Evolutionary conservation across 164 flowering plant genomes (phyloP).

Genomic region (Berberis thunbergii): DNA sequence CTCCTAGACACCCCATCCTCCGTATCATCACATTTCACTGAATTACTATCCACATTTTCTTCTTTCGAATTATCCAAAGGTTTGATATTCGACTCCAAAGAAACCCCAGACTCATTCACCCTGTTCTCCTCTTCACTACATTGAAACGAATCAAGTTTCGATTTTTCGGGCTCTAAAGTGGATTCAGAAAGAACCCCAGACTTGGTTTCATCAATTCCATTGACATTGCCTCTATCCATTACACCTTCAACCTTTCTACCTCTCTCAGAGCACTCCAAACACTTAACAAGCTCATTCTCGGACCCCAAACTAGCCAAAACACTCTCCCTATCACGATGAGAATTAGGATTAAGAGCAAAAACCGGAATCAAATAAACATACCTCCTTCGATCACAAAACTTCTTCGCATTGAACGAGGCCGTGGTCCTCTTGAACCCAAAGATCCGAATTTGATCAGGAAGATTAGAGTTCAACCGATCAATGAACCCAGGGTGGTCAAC

Average conservation of each 20-base stretch:
- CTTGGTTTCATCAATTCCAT: slow-evolving; percentile 7
- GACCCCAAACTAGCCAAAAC: slow-evolving; percentile 80
- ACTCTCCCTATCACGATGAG: slow-evolving; percentile 81
- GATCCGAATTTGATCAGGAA: slow-evolving; percentile 58
- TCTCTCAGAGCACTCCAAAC: slow-evolving; percentile 78
- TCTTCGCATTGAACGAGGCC: slow-evolving; percentile 71
- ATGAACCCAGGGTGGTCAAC: slow-evolving; percentile 82
- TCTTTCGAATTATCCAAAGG: background rate
- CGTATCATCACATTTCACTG: slow-evolving; percentile 11
- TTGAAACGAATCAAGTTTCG: background rate
- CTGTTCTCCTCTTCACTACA: background rate
- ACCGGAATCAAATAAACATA: slow-evolving; percentile 93
- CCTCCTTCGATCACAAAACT: slow-evolving; percentile 89
- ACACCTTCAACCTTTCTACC: slow-evolving; percentile 77
- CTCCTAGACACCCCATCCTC: slow-evolving; percentile 11
- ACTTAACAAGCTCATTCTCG: slow-evolving; percentile 67
- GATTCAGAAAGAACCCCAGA: slow-evolving; percentile 22
- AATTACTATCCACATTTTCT: slow-evolving; percentile 2
- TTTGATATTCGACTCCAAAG: background rate
- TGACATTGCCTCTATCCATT: slow-evolving; percentile 41
- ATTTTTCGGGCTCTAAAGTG: background rate
- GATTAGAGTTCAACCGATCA: slow-evolving; percentile 54
- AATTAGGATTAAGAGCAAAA: slow-evolving; percentile 69
- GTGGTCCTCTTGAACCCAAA: slow-evolving; percentile 82
- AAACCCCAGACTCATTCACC: background rate